Conservation (phyloP, 1,139 yeast genomes). For the Pichia sp. region DNA sequence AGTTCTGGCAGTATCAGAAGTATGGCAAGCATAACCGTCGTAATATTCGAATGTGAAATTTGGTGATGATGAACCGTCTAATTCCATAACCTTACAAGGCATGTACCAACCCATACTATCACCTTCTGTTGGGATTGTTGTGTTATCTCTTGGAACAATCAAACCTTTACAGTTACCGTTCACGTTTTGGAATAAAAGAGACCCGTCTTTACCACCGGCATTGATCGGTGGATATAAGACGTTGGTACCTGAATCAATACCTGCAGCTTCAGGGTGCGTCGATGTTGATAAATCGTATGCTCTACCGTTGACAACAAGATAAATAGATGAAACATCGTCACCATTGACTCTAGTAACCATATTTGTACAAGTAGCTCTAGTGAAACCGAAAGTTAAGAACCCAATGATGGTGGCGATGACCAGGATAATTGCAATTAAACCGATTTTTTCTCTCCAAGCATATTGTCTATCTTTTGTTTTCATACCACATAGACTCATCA, state of each 20-base stretch:
- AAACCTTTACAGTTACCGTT: slow-evolving; percentile 89
- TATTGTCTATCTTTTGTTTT: slow-evolving; percentile 76
- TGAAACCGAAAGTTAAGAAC: slow-evolving; percentile 88
- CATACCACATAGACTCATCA: slow-evolving; percentile 74
- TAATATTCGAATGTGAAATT: slow-evolving; percentile 58
- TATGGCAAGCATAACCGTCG: slow-evolving; percentile 92
- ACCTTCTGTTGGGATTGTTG: slow-evolving; percentile 66
- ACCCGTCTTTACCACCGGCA: slow-evolving; percentile 90
- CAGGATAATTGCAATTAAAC: slow-evolving; percentile 70
- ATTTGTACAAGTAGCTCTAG: slow-evolving; percentile 73
- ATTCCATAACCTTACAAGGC: slow-evolving; percentile 77
- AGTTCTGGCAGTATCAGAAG: slow-evolving; percentile 64
- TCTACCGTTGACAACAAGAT: slow-evolving; percentile 76
- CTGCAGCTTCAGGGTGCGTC: slow-evolving; percentile 78
- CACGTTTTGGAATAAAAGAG: slow-evolving; percentile 90
- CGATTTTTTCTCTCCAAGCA: slow-evolving; percentile 98
- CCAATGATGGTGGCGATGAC: slow-evolving; percentile 80
- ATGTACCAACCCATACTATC: slow-evolving; percentile 90
- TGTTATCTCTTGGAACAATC: slow-evolving; percentile 68
- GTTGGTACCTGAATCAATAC: slow-evolving; percentile 65
- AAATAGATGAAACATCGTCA: slow-evolving; percentile 57
- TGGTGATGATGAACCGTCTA: slow-evolving; percentile 68
- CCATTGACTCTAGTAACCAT: slow-evolving; percentile 52
- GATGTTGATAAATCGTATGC: slow-evolving; percentile 72
- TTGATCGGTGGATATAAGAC: slow-evolving; percentile 78